Evolutionary conservation across 495 filamentous ascomycete species (phyloP).

Genomic region (Penicillium ochrochloron): DNA sequence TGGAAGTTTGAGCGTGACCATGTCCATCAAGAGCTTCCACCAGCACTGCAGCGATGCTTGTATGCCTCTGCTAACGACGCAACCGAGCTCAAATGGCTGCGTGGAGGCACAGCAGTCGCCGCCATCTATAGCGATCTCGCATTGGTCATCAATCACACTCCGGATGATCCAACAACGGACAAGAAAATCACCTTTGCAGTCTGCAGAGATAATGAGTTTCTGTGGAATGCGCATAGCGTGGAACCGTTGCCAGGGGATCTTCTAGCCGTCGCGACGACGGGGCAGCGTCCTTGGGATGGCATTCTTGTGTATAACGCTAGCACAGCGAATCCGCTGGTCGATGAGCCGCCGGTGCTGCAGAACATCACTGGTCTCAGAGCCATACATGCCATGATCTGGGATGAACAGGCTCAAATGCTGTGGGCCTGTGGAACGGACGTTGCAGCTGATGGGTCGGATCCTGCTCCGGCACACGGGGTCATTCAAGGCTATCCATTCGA

Average conservation of each 20-base stretch:
- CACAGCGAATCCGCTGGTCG: slow-evolving; percentile 24
- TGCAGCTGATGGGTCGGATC: slow-evolving; percentile 37
- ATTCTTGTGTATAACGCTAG: slow-evolving; percentile 36
- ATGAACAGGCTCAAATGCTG: slow-evolving; percentile 33
- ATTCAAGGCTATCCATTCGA: slow-evolving; percentile 35
- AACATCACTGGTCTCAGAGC: slow-evolving; percentile 36
- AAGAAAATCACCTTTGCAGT: slow-evolving; percentile 36
- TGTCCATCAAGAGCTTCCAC: slow-evolving; percentile 29
- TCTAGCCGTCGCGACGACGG: slow-evolving; percentile 35
- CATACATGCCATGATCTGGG: slow-evolving; percentile 40
- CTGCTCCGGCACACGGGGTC: slow-evolving; percentile 28
- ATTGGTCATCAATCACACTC: slow-evolving; percentile 36
- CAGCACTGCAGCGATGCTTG: slow-evolving; percentile 24
- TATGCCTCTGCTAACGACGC: slow-evolving; percentile 34
- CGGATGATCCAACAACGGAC: slow-evolving; percentile 31
- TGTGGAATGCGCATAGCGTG: slow-evolving; percentile 35
- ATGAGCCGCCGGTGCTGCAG: slow-evolving; percentile 35
- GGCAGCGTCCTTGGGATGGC: slow-evolving; percentile 34
- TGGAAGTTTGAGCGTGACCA: slow-evolving; percentile 34
- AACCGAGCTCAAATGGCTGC: slow-evolving; percentile 38
- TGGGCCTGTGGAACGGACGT: slow-evolving; percentile 36
- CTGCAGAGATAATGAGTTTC: slow-evolving; percentile 28
- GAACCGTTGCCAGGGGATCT: slow-evolving; percentile 32
- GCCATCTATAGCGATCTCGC: slow-evolving; percentile 32
- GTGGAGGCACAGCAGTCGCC: slow-evolving; percentile 27